These are phyloP conservation scores for Acacia concinna DNA, from an alignment of 331 rosid species.

Conservation along the genomic window DNA sequence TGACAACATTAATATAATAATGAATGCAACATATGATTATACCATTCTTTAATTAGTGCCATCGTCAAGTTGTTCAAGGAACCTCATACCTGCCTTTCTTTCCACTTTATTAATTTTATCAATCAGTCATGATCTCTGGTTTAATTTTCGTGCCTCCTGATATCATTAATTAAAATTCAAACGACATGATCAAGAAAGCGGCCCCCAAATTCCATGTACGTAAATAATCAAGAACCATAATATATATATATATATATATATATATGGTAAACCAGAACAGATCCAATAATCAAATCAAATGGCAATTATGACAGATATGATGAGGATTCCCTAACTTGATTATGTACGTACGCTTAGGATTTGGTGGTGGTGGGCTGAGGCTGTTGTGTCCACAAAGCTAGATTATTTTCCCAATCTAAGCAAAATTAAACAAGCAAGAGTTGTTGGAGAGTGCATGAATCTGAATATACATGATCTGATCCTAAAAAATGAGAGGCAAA, in stretches of 20 bases:
- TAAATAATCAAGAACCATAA: neutral
- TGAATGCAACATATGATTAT: neutral
- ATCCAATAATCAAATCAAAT: neutral
- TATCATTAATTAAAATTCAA: neutral
- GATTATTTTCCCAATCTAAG: slow-evolving; percentile 8
- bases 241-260: too few relatives aligned
- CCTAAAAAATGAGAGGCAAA: neutral
- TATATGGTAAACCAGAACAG: neutral
- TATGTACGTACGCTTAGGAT: neutral
- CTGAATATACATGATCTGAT: neutral
- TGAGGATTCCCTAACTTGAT: neutral
- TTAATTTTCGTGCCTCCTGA: neutral
- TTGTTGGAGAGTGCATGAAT: slow-evolving; percentile 11
- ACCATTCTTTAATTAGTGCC: neutral
- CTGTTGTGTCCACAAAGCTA: slow-evolving; percentile 5
- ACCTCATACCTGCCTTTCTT: neutral
- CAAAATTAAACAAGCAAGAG: slow-evolving; percentile 13
- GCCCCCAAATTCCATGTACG: neutral
- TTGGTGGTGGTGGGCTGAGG: neutral
- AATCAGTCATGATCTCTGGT: neutral
- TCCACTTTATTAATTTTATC: neutral
- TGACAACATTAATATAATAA: slow-evolving; percentile 1
- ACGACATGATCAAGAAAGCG: neutral
- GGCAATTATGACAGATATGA: neutral
- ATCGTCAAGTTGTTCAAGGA: slow-evolving; percentile 9